These are phyloP conservation scores for Suhomyces vadensis DNA, from an alignment of 805 yeast species.

Conservation along the genomic window DNA sequence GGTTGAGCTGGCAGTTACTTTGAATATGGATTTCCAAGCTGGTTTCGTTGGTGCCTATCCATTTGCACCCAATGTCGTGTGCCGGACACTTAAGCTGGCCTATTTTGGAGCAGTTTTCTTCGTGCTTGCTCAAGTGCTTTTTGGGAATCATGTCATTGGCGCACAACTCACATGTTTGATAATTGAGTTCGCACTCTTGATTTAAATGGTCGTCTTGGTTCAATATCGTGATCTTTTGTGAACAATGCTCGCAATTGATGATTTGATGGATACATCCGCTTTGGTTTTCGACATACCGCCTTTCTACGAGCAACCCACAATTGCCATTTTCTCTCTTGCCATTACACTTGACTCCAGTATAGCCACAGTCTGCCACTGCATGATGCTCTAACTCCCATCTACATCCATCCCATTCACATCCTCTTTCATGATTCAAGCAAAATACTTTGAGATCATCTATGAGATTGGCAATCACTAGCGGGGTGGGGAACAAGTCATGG, in stretches of 20 bases:
- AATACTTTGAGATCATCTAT: constrained; percentile 59
- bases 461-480: constrained; percentile 57
- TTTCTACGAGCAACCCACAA: constrained; percentile 22
- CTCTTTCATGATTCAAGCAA: constrained; percentile 53
- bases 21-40: constrained; percentile 37
- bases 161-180: constrained; percentile 43
- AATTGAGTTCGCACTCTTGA: constrained; percentile 41
- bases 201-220: constrained; percentile 36
- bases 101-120: constrained; percentile 41
- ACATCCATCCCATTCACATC: constrained; percentile 58
- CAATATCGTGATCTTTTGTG: constrained; percentile 25
- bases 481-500: constrained; percentile 50
- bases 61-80: constrained; percentile 48
- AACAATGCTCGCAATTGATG: constrained; percentile 41
- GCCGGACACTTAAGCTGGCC: constrained; percentile 50
- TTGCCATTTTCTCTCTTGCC: constrained; percentile 20
- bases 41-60: constrained; percentile 42
- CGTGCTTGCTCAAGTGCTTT: constrained; percentile 41
- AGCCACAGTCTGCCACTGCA: constrained; percentile 35
- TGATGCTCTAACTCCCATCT: constrained; percentile 61
- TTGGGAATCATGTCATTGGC: constrained; percentile 42
- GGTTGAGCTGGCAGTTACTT: constrained; percentile 32
- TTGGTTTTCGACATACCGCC: constrained; percentile 18
- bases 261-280: constrained; percentile 41
- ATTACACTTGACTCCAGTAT: constrained; percentile 37